A percentile compares a stretch with the other conserved stretches of the same genome.
Conservation (phyloP, 1,139 yeast species). For the Yamadazyma membranifaciens region DNA sequence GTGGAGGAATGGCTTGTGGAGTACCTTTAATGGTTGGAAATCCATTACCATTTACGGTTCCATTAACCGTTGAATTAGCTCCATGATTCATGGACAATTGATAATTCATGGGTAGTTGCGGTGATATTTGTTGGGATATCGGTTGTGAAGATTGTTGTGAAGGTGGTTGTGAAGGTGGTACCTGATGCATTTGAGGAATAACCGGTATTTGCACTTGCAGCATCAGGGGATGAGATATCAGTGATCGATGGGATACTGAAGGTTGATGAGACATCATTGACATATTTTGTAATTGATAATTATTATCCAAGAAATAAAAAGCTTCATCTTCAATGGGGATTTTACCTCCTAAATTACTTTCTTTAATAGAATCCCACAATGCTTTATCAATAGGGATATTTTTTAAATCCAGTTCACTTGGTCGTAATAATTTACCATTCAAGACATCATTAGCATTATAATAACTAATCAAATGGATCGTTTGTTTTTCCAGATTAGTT, state of each 20-base stretch:
- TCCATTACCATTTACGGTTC: too few species aligned
- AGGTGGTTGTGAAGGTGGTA: not conserved
- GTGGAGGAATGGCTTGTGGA: conserved; percentile 10
- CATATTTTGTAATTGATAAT: conserved; percentile 46
- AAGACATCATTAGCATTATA: conserved; percentile 74
- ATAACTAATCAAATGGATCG: conserved; percentile 77
- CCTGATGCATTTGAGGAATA: conserved; percentile 3
- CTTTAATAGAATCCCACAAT: conserved; percentile 59
- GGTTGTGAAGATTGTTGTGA: too few species aligned
- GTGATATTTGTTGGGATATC: not conserved
- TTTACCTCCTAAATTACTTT: conserved; percentile 59
- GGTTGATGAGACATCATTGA: conserved; percentile 14
- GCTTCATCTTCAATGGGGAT: conserved; percentile 54
- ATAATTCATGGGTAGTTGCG: too few species aligned
- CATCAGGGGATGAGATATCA: not conserved
- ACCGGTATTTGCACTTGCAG: conserved; percentile 1
- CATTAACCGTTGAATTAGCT: not conserved
- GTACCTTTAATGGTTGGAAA: conserved; percentile 1
- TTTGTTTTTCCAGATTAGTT: conserved; percentile 33
- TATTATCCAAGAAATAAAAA: conserved; percentile 48
- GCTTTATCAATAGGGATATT: conserved; percentile 55
- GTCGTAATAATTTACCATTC: conserved; percentile 54
- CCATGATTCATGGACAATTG: not conserved
- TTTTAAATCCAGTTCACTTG: conserved; percentile 55
- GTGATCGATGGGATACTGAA: conserved; percentile 2